Base-by-base conservation (phyloP, 805 yeast species). In the Candida argentea region DNA sequence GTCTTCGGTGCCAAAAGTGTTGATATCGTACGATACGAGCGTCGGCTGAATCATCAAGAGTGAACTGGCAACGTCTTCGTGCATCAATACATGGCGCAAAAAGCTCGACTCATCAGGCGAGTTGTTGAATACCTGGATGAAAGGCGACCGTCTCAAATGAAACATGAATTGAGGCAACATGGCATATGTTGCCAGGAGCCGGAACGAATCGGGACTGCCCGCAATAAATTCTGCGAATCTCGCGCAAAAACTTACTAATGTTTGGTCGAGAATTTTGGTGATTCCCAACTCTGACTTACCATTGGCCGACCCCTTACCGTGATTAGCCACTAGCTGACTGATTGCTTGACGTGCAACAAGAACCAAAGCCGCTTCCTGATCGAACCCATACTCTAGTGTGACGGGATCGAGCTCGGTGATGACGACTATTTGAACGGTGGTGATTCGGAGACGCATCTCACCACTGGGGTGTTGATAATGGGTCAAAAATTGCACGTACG, bases 21-120 rank as follows among this genome's bases (percentile, higher is more conserved):
- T 76, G 53, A 86, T 74, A 32, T 78, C 70, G 55, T 79, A 89
- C 22, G 94, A 73, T 3, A 89, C 80, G 53, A 91, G 71, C 1
- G 97, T 85, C 32, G 99, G 99, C 61, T 91, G 98, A 40, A 91
- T 89, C 96, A 91, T 91, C 37, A 87, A 83, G 50, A 91, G 65
- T 11, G 96, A 82, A 60, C 89, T 91, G 39, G 81, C 79, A 24
- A 89, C 81, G 51, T 91, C 96, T 49, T 91, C 96, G 39, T 89
- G 76, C 50, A 82, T 70, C 50, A 91, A 72, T 11, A 85, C 78
- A 55, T 91, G 98, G 53, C 96, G 76, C 59, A 89, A 85, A 57
- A 87, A 91, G 21, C 95, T 95, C 24, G 97, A 86, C 63, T 91
- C 99, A 63, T 91, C 99, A 2, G 98, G 98, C 5, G 98, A 91